Percentiles rank a stretch among this genome's conserved stretches.
phyloP scores from a whole-genome alignment of 495 filamentous ascomycete genomes.

The Tuber microsphaerosporum region DNA sequence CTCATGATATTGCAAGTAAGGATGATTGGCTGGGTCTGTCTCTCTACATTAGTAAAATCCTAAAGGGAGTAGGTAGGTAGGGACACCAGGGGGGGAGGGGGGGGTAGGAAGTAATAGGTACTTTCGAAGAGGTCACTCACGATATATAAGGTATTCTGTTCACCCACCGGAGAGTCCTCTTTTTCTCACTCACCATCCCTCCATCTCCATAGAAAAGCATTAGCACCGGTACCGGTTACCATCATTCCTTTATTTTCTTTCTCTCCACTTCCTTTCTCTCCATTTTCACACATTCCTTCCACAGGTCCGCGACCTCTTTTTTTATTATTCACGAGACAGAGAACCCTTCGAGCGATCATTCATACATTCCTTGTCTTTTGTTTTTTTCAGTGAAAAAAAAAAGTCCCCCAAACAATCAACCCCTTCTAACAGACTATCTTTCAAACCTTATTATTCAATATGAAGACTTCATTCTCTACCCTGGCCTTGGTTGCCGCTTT shows the following conservation, averaged over 20 bases:
- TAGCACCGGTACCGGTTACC: conserved; percentile 1
- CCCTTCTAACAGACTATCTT: background rate
- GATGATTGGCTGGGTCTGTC: background rate
- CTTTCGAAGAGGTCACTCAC: background rate
- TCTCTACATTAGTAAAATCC: background rate
- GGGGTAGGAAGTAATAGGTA: background rate
- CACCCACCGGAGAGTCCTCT: background rate
- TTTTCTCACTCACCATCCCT: background rate
- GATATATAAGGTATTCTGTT: background rate
- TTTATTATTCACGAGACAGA: background rate
- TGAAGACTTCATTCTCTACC: conserved; percentile 1
- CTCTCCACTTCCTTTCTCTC: background rate
- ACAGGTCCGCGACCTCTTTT: background rate
- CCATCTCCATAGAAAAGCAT: background rate
- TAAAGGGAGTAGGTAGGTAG: background rate
- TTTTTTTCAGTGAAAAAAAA: background rate
- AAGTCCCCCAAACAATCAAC: background rate
- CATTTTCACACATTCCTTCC: background rate
- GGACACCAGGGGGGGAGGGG: background rate
- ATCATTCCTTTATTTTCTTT: conserved; percentile 3
- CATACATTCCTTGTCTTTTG: background rate
- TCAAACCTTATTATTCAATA: background rate
- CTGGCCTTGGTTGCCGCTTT: background rate
- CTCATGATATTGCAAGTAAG: background rate
- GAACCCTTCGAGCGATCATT: background rate